A percentile compares a stretch with the other conserved stretches of the same genome.
These are phyloP conservation scores for Salix koriyanagi DNA, from an alignment of 345 rosid genomes.

Conservation along the genomic window DNA sequence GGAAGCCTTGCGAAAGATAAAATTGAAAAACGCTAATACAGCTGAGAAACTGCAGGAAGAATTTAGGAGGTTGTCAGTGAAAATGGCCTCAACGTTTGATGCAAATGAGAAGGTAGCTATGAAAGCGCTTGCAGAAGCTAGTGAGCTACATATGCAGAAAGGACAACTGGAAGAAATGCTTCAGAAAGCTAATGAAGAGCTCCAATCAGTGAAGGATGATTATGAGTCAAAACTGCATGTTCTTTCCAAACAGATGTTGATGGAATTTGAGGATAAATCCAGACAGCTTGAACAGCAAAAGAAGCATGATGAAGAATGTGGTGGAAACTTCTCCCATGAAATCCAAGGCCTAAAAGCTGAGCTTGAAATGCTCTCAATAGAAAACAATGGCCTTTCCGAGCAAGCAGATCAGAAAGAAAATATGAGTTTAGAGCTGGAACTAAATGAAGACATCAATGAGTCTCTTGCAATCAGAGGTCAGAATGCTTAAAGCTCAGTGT, in stretches of 20 bases:
- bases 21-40: slow-evolving; percentile 63
- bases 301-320: slow-evolving; percentile 45
- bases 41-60: slow-evolving; percentile 87
- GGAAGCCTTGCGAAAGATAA: slow-evolving; percentile 61
- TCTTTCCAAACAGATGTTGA: slow-evolving; percentile 42
- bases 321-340: slow-evolving; percentile 33
- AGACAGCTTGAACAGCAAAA: slow-evolving; percentile 47
- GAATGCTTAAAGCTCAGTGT: slow-evolving; percentile 37
- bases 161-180: slow-evolving; percentile 57
- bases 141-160: slow-evolving; percentile 55
- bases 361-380: slow-evolving; percentile 33
- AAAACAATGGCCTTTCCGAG: slow-evolving; percentile 25
- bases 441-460: slow-evolving; percentile 35
- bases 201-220: slow-evolving; percentile 38
- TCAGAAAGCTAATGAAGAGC: slow-evolving; percentile 49
- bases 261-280: slow-evolving; percentile 47
- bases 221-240: slow-evolving; percentile 47
- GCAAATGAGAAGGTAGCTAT: slow-evolving; percentile 80
- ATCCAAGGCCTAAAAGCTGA: slow-evolving; percentile 39
- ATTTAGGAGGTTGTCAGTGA: slow-evolving; percentile 61
- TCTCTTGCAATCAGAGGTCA: slow-evolving; percentile 45
- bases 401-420: slow-evolving; percentile 36
- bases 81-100: slow-evolving; percentile 71
- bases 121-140: slow-evolving; percentile 71
- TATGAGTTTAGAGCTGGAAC: slow-evolving; percentile 40